Percentiles rank a stretch among this genome's conserved stretches.
Evolutionary conservation across 2,329 filamentous ascomycete genomes (phyloP).

Genomic region (Ophiosphaerella narmari): DNA sequence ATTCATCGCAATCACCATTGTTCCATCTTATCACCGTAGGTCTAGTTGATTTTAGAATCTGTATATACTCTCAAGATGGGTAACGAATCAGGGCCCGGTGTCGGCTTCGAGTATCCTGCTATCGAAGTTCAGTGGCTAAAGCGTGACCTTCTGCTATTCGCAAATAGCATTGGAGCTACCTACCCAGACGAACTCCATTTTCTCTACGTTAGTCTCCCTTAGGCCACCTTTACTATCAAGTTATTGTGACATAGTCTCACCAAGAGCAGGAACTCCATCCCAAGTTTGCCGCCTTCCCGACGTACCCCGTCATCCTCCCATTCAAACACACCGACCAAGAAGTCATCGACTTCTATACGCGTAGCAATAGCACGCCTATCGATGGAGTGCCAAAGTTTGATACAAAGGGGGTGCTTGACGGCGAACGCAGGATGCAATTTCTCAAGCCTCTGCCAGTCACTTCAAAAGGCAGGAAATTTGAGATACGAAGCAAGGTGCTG

Average conservation of each 20-base stretch:
- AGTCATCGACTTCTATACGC: constrained; percentile 82
- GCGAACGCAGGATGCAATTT: constrained; percentile 79
- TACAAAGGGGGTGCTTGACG: constrained; percentile 74
- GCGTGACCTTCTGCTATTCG: constrained; percentile 87
- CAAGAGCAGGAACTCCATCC: constrained; percentile 76
- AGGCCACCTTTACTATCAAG: too few species aligned
- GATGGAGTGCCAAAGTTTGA: constrained; percentile 79
- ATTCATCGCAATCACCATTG: not conserved
- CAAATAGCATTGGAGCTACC: constrained; percentile 83
- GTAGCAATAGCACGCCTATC: constrained; percentile 68
- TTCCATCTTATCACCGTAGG: not conserved
- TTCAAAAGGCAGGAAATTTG: constrained; percentile 73
- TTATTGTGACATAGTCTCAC: too few species aligned
- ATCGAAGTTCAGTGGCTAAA: constrained; percentile 82
- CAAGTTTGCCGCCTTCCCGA: constrained; percentile 85
- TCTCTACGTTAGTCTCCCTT: constrained; percentile 69
- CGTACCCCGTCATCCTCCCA: constrained; percentile 80
- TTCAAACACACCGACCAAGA: constrained; percentile 80
- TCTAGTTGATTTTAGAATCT: not conserved
- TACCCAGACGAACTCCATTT: constrained; percentile 85
- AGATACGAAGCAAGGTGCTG: constrained; percentile 75
- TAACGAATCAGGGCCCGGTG: constrained; percentile 53
- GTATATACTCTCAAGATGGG: constrained; percentile 30
- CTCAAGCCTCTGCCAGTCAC: constrained; percentile 74
- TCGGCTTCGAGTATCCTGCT: constrained; percentile 78